Base-by-base conservation (phyloP, 148 eudicot species). In the Hydrangea macrophylla region DNA sequence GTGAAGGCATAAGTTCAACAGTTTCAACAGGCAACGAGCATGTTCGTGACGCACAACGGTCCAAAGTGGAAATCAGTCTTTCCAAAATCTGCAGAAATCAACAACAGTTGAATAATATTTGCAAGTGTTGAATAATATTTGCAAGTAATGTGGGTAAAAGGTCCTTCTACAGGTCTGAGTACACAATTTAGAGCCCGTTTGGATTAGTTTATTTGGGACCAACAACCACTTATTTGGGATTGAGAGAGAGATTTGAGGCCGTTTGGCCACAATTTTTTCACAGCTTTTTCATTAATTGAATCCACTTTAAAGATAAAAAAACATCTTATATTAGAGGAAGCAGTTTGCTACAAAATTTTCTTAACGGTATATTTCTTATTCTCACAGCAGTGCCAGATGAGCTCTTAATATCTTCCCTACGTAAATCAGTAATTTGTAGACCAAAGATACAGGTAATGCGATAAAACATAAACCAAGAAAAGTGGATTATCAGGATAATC, bases 11-110 rank as follows among this genome's bases (percentile, higher is more conserved):
- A 73, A 87, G 97, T 75, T 87, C 97, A 50, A 95, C 97, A 37
- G 92, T 89, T 77, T 89, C 93, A 73, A 89, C 79, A 13, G 99
- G 97, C 84, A 95, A 85, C 59, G 88, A 87, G 80, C 90, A 89
- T 63, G 97, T 95, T 67, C 99, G 88, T 36, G 97, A 89, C 31
- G 99, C 97, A 79, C 99, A 95, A 17, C 92, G 91, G 72, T 95
- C 99, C 70, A 95, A 81, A 58, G 99, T 89, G 53, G 86, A 80
- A 64, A 95, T 80, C 58, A 95, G 74, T 68, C 97, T 79, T 61
- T 81, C 83, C 55, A 91, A 70, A 76, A 95, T 84, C 99, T 95
- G 87, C 27, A 61, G 66, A 66, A 50, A 23, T 27, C 51, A 48
- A 22, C 25, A n/a, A n/a, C 45, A 20, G 18, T 66, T 65, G 30